These are phyloP conservation scores for Cercophora scortea DNA, from an alignment of 495 filamentous ascomycete species.

Conservation along the genomic window DNA sequence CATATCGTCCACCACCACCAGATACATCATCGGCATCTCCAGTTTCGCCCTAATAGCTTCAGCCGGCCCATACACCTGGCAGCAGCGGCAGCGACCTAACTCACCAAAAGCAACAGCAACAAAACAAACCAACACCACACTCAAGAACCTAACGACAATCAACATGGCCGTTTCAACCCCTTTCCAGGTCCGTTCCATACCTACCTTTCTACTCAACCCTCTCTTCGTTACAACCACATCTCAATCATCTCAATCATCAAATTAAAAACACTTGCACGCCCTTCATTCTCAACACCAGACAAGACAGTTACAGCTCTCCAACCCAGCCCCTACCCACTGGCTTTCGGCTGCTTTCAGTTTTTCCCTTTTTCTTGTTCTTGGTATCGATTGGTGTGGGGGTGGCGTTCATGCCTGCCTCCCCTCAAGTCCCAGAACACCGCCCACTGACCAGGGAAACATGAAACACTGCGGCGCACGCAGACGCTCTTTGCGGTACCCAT, in stretches of 20 bases:
- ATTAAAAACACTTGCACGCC: background rate
- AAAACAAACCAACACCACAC: background rate
- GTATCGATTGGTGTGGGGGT: too few relatives aligned
- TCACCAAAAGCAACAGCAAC: slow-evolving; percentile 2
- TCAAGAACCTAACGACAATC: background rate
- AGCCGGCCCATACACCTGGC: slow-evolving; percentile 12
- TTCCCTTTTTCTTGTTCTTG: too few relatives aligned
- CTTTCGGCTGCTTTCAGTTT: too few relatives aligned
- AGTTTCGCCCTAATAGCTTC: slow-evolving; percentile 11
- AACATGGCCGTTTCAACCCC: slow-evolving; percentile 32
- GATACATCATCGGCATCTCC: slow-evolving; percentile 10
- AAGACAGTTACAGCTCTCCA: too few relatives aligned
- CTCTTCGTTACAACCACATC: background rate
- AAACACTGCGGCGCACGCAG: too few relatives aligned
- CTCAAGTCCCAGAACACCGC: background rate
- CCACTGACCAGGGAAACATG: slow-evolving; percentile 4
- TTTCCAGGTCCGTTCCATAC: slow-evolving; percentile 31
- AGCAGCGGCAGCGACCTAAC: background rate
- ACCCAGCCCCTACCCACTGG: too few relatives aligned
- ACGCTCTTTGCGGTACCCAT: slow-evolving; percentile 93
- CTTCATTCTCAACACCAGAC: background rate
- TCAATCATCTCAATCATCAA: background rate
- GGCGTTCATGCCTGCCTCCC: background rate
- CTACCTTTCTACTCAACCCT: background rate
- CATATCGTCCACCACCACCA: background rate